Conservation (phyloP, 129 eudicot genomes). For the Kitagawia praeruptora region DNA sequence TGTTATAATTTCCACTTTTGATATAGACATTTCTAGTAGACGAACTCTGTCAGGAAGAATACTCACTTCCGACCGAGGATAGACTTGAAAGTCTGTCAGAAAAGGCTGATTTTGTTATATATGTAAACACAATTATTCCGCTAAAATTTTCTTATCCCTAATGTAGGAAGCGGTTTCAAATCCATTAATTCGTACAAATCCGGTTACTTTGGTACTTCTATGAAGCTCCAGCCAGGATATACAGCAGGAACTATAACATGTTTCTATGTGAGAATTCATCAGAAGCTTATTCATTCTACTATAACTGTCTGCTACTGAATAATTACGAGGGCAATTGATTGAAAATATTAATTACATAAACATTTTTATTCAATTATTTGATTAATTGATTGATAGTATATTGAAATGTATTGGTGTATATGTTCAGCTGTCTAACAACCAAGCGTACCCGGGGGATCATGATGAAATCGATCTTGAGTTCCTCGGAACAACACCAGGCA, state of each 20-base stretch:
- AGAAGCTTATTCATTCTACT: not conserved
- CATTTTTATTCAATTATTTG: not conserved
- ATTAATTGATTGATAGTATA: not conserved
- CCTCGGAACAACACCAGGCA: constrained; percentile 67
- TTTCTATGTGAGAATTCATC: constrained; percentile 45
- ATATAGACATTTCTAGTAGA: too few relatives aligned
- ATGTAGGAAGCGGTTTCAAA: constrained; percentile 82
- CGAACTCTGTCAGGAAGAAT: too few relatives aligned
- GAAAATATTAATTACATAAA: not conserved
- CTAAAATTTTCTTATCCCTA: not conserved
- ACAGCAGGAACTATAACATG: constrained; percentile 87
- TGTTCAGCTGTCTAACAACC: constrained; percentile 63
- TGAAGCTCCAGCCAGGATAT: constrained; percentile 89
- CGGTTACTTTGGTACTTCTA: constrained; percentile 58
- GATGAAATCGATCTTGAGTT: constrained; percentile 84
- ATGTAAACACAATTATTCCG: not conserved
- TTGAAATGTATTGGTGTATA: not conserved
- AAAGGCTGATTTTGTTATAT: too few relatives aligned
- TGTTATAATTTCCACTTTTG: too few relatives aligned
- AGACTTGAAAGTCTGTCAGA: too few relatives aligned
- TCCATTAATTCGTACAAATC: constrained; percentile 48
- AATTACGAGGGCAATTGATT: not conserved
- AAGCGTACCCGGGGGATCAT: constrained; percentile 67
- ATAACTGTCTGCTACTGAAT: not conserved
- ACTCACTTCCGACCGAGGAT: too few relatives aligned